Conservation (phyloP, 495 filamentous ascomycete species). For the Hypoxylon rickii region DNA sequence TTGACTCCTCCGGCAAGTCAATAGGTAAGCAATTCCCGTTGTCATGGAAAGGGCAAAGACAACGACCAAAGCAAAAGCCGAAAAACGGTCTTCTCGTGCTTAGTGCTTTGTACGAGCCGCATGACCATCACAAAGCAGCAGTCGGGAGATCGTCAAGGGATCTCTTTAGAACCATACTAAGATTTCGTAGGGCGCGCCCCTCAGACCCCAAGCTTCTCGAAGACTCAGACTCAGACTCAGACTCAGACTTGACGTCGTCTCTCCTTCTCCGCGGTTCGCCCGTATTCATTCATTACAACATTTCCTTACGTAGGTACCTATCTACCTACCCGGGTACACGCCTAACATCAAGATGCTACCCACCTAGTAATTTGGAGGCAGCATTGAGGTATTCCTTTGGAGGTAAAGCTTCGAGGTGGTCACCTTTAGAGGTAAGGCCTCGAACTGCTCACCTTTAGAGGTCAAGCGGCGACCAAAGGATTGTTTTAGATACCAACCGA, state of each 20-base stretch:
- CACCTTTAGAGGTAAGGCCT: conserved; percentile 33
- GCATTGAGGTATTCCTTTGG: neutral
- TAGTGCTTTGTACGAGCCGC: conserved; percentile 13
- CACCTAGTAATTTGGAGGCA: no score
- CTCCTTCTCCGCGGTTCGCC: conserved; percentile 2
- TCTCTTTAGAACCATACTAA: neutral
- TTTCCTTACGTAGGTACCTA: conserved; percentile 34
- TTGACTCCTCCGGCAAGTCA: conserved; percentile 2
- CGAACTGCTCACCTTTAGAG: conserved; percentile 33
- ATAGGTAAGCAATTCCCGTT: conserved; percentile 8
- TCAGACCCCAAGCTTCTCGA: conserved; percentile 5
- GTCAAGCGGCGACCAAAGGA: conserved; percentile 11
- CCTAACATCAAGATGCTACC: no score
- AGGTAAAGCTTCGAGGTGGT: neutral
- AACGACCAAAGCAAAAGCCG: conserved; percentile 2
- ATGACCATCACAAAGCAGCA: conserved; percentile 4
- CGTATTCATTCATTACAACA: neutral
- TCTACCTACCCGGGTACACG: no score
- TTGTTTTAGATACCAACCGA: neutral
- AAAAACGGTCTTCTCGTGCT: no score
- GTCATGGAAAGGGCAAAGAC: neutral
- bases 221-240: neutral
- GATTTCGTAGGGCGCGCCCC: neutral
- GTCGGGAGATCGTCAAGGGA: conserved; percentile 4
- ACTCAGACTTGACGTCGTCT: neutral